phyloP scores from a whole-genome alignment of 495 filamentous ascomycete genomes.

The Penicillium arizonense region DNA sequence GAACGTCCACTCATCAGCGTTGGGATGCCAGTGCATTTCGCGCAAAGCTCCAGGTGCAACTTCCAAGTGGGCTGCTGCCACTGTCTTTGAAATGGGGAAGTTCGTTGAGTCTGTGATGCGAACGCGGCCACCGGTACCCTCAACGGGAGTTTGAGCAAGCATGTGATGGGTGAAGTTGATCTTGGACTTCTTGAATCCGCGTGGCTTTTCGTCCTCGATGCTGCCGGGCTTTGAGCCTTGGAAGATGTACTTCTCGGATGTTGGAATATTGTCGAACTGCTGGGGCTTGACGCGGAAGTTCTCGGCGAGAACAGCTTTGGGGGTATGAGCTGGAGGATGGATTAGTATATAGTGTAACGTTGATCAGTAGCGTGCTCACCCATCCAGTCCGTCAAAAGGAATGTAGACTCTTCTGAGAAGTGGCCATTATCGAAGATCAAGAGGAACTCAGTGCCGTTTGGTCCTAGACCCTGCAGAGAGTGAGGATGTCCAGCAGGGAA shows the following conservation, averaged over 20 bases:
- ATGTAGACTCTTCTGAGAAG: constrained; percentile 71
- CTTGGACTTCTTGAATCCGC: constrained; percentile 55
- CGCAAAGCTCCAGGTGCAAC: constrained; percentile 58
- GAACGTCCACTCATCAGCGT: constrained; percentile 75
- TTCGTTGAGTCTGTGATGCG: constrained; percentile 65
- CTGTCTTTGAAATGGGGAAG: constrained; percentile 62
- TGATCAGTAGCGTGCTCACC: constrained; percentile 27
- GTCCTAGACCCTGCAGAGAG: constrained; percentile 62
- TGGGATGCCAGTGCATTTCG: constrained; percentile 78
- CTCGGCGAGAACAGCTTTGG: constrained; percentile 60
- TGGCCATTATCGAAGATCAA: constrained; percentile 67
- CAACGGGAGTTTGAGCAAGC: constrained; percentile 54
- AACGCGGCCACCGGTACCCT: constrained; percentile 55
- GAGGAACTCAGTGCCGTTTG: constrained; percentile 69
- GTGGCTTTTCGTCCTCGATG: constrained; percentile 45
- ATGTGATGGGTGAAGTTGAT: constrained; percentile 61
- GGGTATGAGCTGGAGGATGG: constrained; percentile 51
- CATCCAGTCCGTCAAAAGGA: constrained; percentile 66
- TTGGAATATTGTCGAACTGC: constrained; percentile 56
- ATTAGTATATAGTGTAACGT: neutral
- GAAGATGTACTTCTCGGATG: constrained; percentile 68
- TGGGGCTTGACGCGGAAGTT: constrained; percentile 63
- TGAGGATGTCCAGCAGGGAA: constrained; percentile 72
- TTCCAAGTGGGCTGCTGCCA: constrained; percentile 60
- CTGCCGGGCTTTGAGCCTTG: constrained; percentile 53